Evolutionary conservation across 2,329 filamentous ascomycete genomes (phyloP), one percentile per base, ranked within the genome.

Genomic region (Cordyceps tenuipes): DNA sequence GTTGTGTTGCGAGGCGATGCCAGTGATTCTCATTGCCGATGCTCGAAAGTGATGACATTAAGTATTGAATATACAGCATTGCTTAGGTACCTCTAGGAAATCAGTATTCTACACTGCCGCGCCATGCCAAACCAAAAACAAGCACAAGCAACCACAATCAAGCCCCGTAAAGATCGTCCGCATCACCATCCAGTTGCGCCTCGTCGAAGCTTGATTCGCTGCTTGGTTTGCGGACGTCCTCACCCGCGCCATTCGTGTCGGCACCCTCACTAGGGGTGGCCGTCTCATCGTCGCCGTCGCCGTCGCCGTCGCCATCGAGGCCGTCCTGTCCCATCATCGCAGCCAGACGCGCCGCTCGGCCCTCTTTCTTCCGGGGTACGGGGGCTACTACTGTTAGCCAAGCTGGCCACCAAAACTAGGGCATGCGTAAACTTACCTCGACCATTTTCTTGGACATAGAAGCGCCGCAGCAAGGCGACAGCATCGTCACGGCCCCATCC

Each of bases 371-470:
- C 49, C 79, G 74, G 34, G 79, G 79, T 13, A 81, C 75, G 5
- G 79, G 79, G 13, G 79, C 78, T 79, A 57, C 13, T 36, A 10
- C 21, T 3, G 57, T 66, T 60, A 71, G 70, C 49, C 12, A 39
- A 1, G 15, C 21, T 4, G 15, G 10, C 21, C 31, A 10, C 21
- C n/a, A 46, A 51, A 46, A 5, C 2, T 2, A 2, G 17, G 47
- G 3, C 10, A 48, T 48, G 41, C 10, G 47, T 48, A 36, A 31
- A 68, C 78, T 67, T 76, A 90, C 89, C 90, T 79, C 94, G 89
- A 64, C 90, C 91, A 73, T 99, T 99, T 74, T 99, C 92, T 74
- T 99, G 94, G 36, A 99, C 90, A 72, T 99, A 99, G 74, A 99
- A 99, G 62, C 93, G 86, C 64, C 95, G 83, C 65, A 99, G 79